Evolutionary conservation across 78 protist genomes (phyloP).

Genomic region (Tieghemostelium lacteum): DNA sequence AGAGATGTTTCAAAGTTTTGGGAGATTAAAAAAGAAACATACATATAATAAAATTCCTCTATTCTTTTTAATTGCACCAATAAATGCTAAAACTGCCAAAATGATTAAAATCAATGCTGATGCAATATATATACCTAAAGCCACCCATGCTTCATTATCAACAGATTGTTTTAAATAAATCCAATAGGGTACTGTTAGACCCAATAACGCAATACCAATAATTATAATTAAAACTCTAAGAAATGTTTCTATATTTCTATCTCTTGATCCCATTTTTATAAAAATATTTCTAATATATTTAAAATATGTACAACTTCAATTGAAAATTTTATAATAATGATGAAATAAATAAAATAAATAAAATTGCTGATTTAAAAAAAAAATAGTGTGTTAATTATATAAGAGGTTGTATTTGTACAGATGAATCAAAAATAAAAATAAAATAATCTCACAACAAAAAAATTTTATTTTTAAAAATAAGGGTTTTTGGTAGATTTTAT

Average conservation of each 20-base stretch:
- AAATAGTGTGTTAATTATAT: no score
- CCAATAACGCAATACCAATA: slow-evolving; percentile 19
- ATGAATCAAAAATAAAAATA: no score
- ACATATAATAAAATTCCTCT: slow-evolving; percentile 52
- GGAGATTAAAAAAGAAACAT: background rate
- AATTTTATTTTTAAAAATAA: no score
- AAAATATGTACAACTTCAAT: no score
- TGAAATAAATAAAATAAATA: no score
- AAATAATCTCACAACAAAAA: no score
- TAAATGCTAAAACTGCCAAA: slow-evolving; percentile 30
- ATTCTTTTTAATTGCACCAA: slow-evolving; percentile 40
- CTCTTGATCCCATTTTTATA: background rate
- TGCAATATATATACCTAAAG: slow-evolving; percentile 23
- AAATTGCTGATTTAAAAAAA: no score
- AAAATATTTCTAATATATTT: background rate
- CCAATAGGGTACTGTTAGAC: slow-evolving; percentile 66
- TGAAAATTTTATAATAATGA: no score
- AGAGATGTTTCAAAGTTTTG: background rate
- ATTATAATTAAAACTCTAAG: slow-evolving; percentile 28
- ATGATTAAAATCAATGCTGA: slow-evolving; percentile 28
- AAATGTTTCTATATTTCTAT: slow-evolving; percentile 36
- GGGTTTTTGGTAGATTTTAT: no score
- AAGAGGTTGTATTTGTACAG: no score
- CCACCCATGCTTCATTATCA: slow-evolving; percentile 3
- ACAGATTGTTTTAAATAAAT: slow-evolving; percentile 43